Percentiles rank a stretch among this genome's conserved stretches.
phyloP scores from a whole-genome alignment of 2,329 filamentous ascomycete genomes.

The Sporothrix variecibatus region DNA sequence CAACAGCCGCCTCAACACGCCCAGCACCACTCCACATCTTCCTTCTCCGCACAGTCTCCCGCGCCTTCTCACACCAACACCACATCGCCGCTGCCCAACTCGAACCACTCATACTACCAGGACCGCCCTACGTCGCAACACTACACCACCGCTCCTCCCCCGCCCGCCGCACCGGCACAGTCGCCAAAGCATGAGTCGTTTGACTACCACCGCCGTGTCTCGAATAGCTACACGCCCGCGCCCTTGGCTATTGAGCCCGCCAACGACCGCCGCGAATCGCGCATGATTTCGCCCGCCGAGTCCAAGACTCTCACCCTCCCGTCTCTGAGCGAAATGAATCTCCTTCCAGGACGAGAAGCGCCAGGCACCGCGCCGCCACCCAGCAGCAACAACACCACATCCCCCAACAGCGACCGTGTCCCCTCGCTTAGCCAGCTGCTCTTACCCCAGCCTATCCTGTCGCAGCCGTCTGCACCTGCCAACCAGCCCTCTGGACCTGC shows the following conservation, averaged over 20 bases:
- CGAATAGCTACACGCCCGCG: constrained; percentile 23
- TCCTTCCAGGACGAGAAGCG: constrained; percentile 26
- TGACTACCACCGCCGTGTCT: constrained; percentile 29
- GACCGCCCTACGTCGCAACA: constrained; percentile 38
- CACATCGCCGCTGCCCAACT: neutral
- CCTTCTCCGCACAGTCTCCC: constrained; percentile 25
- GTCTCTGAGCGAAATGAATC: constrained; percentile 32
- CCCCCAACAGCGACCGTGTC: constrained; percentile 28
- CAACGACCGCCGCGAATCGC: constrained; percentile 14
- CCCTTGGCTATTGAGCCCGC: constrained; percentile 23
- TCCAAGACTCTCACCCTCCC: constrained; percentile 29
- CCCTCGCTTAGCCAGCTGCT: constrained; percentile 31
- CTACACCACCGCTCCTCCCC: constrained; percentile 33
- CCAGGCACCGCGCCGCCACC: neutral
- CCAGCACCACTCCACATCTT: constrained; percentile 26
- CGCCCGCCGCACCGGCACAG: neutral
- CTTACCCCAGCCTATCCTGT: constrained; percentile 24
- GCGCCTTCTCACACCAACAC: constrained; percentile 14
- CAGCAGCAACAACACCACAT: constrained; percentile 12
- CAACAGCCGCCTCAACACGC: constrained; percentile 24
- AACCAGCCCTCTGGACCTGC: neutral
- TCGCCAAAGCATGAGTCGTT: constrained; percentile 29
- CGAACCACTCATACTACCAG: constrained; percentile 31
- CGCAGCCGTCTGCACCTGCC: neutral
- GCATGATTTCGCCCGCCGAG: constrained; percentile 25